phyloP scores from a whole-genome alignment of 345 rosid genomes.

The Gossypium turneri region DNA sequence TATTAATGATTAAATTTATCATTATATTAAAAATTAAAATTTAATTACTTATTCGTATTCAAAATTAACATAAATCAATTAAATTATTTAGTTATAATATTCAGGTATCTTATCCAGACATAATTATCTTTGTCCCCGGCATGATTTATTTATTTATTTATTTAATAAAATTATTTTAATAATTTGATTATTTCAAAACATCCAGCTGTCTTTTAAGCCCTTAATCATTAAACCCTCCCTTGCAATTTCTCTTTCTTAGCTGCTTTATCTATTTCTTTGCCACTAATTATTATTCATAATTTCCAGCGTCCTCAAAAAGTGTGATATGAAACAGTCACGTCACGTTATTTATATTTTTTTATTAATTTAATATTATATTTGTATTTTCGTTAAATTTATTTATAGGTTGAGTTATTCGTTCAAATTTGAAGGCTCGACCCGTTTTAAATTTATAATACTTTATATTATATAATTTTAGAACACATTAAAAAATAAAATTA shows the following conservation, averaged over 20 bases:
- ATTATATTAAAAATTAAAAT: too few relatives aligned
- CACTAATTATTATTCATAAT: background rate
- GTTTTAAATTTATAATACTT: too few relatives aligned
- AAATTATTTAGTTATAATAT: background rate
- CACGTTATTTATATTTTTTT: too few relatives aligned
- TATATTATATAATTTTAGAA: too few relatives aligned
- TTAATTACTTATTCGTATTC: too few relatives aligned
- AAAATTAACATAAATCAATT: too few relatives aligned
- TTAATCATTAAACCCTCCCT: background rate
- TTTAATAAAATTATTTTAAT: background rate
- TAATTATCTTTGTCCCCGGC: background rate
- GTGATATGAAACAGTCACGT: too few relatives aligned
- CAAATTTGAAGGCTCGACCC: accelerated
- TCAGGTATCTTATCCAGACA: conserved; percentile 1
- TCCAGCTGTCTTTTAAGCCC: conserved; percentile 1
- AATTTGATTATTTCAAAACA: background rate
- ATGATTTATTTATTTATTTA: background rate
- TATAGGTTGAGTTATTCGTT: accelerated
- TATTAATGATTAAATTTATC: too few relatives aligned
- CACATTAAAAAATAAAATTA: too few relatives aligned
- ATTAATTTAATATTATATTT: too few relatives aligned
- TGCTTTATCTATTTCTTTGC: background rate
- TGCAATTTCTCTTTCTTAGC: background rate
- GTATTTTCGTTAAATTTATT: accelerated
- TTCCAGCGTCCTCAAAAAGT: background rate